Evolutionary conservation across 2,329 filamentous ascomycete genomes (phyloP), one percentile per base, ranked within the genome.

Genomic region (Scopulariopsis brevicaulis): DNA sequence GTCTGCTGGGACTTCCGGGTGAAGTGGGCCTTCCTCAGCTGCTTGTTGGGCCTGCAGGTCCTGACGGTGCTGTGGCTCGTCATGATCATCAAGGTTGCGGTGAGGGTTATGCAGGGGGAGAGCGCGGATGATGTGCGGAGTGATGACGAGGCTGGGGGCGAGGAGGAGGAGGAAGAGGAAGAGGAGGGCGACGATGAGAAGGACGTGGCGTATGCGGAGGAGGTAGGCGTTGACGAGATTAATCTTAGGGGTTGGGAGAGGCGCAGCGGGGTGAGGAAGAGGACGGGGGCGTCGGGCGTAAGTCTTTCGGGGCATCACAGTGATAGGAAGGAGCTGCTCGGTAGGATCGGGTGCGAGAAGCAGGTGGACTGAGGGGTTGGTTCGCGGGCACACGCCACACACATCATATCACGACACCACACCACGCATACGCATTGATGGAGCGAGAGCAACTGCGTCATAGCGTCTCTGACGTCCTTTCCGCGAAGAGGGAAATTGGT

Each of bases 51-150:
- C 43, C 78, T 99, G 24, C 91, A 97, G 71, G 75, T 79, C 24
- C 80, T 99, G 57, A 91, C 89, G 35, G 75, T 96, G 40, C 79
- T 89, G 61, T 97, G 94, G 94, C 96, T 97, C 67, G 79, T 77
- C 61, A 88, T 96, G 84, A 96, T 97, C 63, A 72, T 92, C 46
- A 83, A 85, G 59, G 89, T 99, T 2, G 91, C 91, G 24, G 79
- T 87, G 61, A 85, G 86, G 61, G 91, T 97, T 6, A 68, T 97
- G 40, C 81, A 79, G 55, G 92, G 93, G 35, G 82, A 79, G 43
- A 78, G 83, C 35, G 91, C 93, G 5, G 91, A 96, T 62, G 94
- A 99, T 67, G 81, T 84, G 20, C 84, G 94, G 58, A 96, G 90
- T 62, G 93, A 96, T 64, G 90, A 90, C 62, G 91, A 96, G 71